A percentile compares a stretch with the other conserved stretches of the same genome.
These are phyloP conservation scores for Wolfiporia cocos DNA, from an alignment of 1,284 basidiomycete genomes.

Conservation along the genomic window DNA sequence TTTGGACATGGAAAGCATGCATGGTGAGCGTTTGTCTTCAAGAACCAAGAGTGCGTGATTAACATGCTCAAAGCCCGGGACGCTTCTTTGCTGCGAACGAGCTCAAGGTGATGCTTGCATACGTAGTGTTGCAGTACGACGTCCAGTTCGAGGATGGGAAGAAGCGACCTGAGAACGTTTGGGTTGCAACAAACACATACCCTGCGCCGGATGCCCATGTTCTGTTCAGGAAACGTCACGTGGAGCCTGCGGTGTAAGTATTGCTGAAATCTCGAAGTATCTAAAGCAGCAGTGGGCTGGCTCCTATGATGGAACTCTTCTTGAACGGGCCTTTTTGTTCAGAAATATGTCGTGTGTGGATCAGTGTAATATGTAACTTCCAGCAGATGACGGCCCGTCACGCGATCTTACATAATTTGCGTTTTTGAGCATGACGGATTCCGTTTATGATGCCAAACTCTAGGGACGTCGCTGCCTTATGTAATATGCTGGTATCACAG, in stretches of 20 bases:
- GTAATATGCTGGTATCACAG: too few relatives aligned
- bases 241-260: neutral
- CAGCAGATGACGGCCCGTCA: too few relatives aligned
- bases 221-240: conserved; percentile 17
- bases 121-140: conserved; percentile 40
- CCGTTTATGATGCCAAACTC: too few relatives aligned
- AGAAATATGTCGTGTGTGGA: too few relatives aligned
- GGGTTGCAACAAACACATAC: conserved; percentile 5
- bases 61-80: conserved; percentile 27
- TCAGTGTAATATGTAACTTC: too few relatives aligned
- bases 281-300: too few relatives aligned
- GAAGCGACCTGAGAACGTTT: conserved; percentile 16
- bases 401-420: too few relatives aligned
- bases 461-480: too few relatives aligned
- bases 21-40: conserved; percentile 13
- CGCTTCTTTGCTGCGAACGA: conserved; percentile 41
- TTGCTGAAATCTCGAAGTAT: too few relatives aligned
- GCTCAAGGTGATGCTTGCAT: conserved; percentile 39
- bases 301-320: too few relatives aligned
- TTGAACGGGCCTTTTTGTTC: too few relatives aligned
- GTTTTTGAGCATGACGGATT: too few relatives aligned
- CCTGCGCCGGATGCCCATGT: conserved; percentile 12
- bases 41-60: neutral
- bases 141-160: conserved; percentile 31
- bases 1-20: conserved; percentile 23